Conservation (phyloP, 306 rosid species). For the Oxytropis ochrocephala region DNA sequence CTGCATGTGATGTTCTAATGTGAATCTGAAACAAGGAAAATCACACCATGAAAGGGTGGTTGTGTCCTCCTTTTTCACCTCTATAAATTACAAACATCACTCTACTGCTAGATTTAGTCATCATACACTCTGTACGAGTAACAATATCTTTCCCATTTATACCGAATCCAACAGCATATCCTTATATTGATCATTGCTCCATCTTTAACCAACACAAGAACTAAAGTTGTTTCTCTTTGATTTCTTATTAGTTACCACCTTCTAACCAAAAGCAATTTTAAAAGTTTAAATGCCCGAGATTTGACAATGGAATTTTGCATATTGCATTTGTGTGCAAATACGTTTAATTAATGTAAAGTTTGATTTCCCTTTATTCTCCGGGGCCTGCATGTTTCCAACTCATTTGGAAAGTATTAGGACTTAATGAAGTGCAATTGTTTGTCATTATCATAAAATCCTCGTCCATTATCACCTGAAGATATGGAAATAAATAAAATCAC, state of each 20-base stretch:
- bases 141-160: conserved; percentile 10
- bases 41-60: not conserved
- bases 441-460: conserved; percentile 20
- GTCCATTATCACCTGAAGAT: conserved; percentile 28
- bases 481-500: conserved; percentile 27
- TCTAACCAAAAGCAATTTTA: not conserved
- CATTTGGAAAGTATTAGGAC: conserved; percentile 38
- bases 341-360: conserved; percentile 19
- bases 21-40: not conserved
- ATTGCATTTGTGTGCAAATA: conserved; percentile 7
- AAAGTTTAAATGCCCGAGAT: not conserved
- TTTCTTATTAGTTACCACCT: not conserved
- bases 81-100: not conserved
- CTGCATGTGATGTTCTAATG: not conserved
- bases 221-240: conserved; percentile 25
- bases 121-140: conserved; percentile 1
- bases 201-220: conserved; percentile 47
- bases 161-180: conserved; percentile 33
- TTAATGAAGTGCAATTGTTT: conserved; percentile 27
- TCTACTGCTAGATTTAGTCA: conserved; percentile 26
- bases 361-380: conserved; percentile 50
- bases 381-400: conserved; percentile 74
- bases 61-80: not conserved
- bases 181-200: conserved; percentile 31
- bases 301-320: conserved; percentile 30